Conservation (phyloP, 805 yeast genomes). For the Yarrowia deformans region DNA sequence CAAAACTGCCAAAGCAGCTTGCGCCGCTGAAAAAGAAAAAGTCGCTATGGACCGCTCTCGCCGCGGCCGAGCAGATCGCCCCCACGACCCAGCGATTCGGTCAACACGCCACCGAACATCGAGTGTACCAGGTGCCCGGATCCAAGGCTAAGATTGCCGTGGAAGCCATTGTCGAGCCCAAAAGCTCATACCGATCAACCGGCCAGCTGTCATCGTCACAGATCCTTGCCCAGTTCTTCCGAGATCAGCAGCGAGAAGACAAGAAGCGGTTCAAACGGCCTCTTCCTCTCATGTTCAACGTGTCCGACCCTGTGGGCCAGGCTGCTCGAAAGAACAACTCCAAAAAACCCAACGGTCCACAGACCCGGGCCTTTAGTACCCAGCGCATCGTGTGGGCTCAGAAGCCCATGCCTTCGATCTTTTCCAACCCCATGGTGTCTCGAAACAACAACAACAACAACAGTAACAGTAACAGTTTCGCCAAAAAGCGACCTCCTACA, state of each 20-base stretch:
- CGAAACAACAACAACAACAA: background rate
- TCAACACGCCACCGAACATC: background rate
- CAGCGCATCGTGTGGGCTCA: slow-evolving; percentile 12
- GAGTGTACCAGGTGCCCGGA: background rate
- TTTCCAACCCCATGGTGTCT: slow-evolving; percentile 8
- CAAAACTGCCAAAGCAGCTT: slow-evolving; percentile 2
- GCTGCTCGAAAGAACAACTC: background rate
- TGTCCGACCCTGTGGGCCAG: slow-evolving; percentile 1
- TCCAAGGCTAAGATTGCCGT: background rate
- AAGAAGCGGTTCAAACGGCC: slow-evolving; percentile 11
- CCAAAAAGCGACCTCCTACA: background rate
- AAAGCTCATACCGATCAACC: slow-evolving; percentile 1
- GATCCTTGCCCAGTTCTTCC: background rate
- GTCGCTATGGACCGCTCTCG: slow-evolving; percentile 10
- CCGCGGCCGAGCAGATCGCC: slow-evolving; percentile 9
- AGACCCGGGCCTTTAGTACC: slow-evolving; percentile 17
- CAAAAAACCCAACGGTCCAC: slow-evolving; percentile 6
- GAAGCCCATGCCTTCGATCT: slow-evolving; percentile 12
- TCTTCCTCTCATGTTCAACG: background rate
- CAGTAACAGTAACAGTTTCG: background rate
- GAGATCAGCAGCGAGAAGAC: background rate
- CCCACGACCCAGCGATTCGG: slow-evolving; percentile 6
- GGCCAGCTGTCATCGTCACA: background rate
- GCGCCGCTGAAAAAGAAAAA: background rate
- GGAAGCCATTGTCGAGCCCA: slow-evolving; percentile 16